These are phyloP conservation scores for Mucor ambiguus DNA, from an alignment of 371 early-diverging fungal genomes.

Conservation along the genomic window DNA sequence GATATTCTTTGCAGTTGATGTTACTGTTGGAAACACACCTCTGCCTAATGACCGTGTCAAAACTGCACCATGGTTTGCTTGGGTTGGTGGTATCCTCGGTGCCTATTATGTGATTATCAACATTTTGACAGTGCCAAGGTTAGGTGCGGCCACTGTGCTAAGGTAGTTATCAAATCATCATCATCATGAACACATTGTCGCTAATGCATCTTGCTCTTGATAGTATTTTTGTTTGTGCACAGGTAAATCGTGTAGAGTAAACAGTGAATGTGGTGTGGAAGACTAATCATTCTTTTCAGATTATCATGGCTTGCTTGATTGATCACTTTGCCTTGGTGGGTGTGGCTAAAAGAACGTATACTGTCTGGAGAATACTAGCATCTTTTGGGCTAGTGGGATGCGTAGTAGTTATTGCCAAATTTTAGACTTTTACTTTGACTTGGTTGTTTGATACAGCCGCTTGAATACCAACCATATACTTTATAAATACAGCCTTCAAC, in stretches of 20 bases:
- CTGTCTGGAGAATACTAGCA: constrained; percentile 53
- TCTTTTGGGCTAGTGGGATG: constrained; percentile 53
- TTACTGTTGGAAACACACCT: constrained; percentile 24
- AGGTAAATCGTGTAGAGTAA: constrained; percentile 21
- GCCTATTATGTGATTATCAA: constrained; percentile 55
- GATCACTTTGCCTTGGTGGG: constrained; percentile 52
- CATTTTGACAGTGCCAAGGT: constrained; percentile 49
- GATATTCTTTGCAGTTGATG: constrained; percentile 34
- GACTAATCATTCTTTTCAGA: constrained; percentile 6
- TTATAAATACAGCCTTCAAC: not conserved
- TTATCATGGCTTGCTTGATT: constrained; percentile 51
- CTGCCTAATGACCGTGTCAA: constrained; percentile 22
- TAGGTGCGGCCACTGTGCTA: constrained; percentile 52
- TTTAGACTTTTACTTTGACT: not conserved
- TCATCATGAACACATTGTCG: not conserved
- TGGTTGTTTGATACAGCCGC: constrained; percentile 2
- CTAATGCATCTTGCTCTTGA: not conserved
- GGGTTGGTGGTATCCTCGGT: constrained; percentile 50
- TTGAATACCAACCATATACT: not conserved
- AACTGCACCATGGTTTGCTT: constrained; percentile 38
- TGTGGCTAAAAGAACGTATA: constrained; percentile 39
- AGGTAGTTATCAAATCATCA: constrained; percentile 2
- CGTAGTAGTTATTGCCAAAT: constrained; percentile 47
- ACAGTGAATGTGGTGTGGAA: no score
- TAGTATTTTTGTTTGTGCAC: constrained; percentile 54